Base-by-base conservation (phyloP, 2,329 filamentous ascomycete species). In the Achaetomium macrosporum region DNA sequence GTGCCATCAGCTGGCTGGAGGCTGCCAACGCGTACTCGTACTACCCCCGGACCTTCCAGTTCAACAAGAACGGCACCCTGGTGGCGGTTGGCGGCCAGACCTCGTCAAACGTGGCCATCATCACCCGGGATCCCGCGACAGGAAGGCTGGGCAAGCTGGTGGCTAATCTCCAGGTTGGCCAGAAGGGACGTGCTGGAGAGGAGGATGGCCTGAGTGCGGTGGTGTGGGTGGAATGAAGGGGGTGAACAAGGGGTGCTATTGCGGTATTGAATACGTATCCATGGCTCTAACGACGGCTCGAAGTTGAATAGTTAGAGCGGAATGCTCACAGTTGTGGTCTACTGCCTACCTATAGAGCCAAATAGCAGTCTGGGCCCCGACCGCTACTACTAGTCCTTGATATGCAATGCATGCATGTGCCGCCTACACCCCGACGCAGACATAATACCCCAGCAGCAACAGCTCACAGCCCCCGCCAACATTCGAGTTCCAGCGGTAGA, bases 21-120 rank as follows among this genome's bases (percentile, higher is more conserved):
- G 69, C 81, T 1, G 76, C 74, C 1, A 78, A 80, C 20, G 75
- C 81, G 1, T 77, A 79, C 55, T 79, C 83, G 0, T 75, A 69
- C 51, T 82, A 77, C 59, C 84, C 85, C 0, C 73, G 85, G 1
- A 83, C 83, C 1, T 84, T 87, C 63, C 72, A 73, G 19, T 70
- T 85, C 50, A 86, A 84, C 62, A 73, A 72, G 37, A 75, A 75
- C 0, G 84, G 84, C 0, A 72, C 76, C 42, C 59, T 84, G 55
- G 74, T 87, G 1, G 84, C 83, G 0, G 75, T 88, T 37, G 84
- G 78, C 0, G 76, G 85, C 20, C 83, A 87, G 69, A 75, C 76
- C 2, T 79, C 75, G 39, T 73, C 76, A 13, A 79, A 75, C 19
- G 78, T 88, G 1, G 78, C 75, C 2, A 74, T 88, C 33, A 70